A percentile compares a stretch with the other conserved stretches of the same genome.
These are phyloP conservation scores for Calonectria montana DNA, from an alignment of 2,329 filamentous ascomycete genomes.

Conservation along the genomic window DNA sequence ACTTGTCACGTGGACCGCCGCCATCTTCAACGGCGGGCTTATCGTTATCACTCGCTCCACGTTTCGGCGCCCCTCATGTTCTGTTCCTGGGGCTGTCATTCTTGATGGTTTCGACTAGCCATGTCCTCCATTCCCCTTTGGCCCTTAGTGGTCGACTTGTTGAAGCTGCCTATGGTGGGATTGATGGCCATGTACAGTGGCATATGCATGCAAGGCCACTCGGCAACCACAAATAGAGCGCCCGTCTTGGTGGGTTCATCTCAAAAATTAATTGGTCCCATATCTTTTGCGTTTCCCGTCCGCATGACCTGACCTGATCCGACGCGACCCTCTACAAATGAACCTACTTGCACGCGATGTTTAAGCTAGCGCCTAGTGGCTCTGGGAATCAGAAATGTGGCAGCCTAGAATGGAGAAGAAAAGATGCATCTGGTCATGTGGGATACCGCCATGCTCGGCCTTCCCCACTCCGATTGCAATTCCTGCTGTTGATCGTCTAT, in stretches of 20 bases:
- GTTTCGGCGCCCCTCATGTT: not conserved
- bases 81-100: not conserved
- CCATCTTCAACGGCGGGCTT: not conserved
- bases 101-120: not conserved
- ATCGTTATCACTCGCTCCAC: not conserved
- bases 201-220: not conserved
- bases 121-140: not conserved
- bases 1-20: constrained; percentile 32
- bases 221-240: not conserved
- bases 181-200: not conserved
- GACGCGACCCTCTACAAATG: not conserved
- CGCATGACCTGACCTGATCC: constrained; percentile 2
- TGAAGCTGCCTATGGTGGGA: not conserved
- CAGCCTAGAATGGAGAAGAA: constrained; percentile 25
- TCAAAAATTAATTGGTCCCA: not conserved
- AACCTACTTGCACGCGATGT: not conserved
- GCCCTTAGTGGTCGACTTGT: not conserved
- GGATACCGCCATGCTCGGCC: not conserved
- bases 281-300: not conserved
- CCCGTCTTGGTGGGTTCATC: not conserved
- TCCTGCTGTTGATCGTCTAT: not conserved
- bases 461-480: constrained; percentile 5
- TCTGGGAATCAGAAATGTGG: constrained; percentile 14
- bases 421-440: not conserved
- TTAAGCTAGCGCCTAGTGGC: not conserved